A percentile compares a stretch with the other conserved stretches of the same genome.
phyloP scores from a whole-genome alignment of 305 asterid species.

The Solanum aculeatissimum region DNA sequence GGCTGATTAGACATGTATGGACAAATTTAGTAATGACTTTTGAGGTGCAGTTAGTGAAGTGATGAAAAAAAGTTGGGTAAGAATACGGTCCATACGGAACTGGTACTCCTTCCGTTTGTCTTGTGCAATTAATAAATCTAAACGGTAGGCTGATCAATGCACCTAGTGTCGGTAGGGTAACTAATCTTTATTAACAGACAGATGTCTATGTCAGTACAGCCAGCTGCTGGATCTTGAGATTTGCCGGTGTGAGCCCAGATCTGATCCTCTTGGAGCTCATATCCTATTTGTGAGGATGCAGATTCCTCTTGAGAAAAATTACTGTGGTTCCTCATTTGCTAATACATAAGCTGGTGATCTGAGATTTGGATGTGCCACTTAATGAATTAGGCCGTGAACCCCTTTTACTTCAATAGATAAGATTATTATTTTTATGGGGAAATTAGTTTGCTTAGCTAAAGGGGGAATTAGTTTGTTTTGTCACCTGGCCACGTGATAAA shows the following conservation, averaged over 20 bases:
- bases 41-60: neutral
- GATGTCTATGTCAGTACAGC: conserved; percentile 19
- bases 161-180: conserved; percentile 48
- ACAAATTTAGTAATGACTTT: neutral
- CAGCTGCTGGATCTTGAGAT: conserved; percentile 19
- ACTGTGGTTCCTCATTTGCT: neutral
- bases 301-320: neutral
- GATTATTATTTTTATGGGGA: no score
- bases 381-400: neutral
- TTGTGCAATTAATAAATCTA: conserved; percentile 18
- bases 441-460: neutral
- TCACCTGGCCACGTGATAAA: neutral
- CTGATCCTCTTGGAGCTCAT: conserved; percentile 6
- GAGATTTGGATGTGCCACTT: neutral
- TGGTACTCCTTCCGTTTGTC: conserved; percentile 3
- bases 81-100: conserved; percentile 48
- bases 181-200: neutral
- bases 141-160: conserved; percentile 21
- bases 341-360: neutral
- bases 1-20: neutral
- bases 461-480: neutral
- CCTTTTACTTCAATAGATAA: neutral
- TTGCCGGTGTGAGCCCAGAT: conserved; percentile 12
- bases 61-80: neutral
- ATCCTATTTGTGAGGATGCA: neutral